These are phyloP conservation scores for Leccinum angustisporum DNA, from an alignment of 1,284 basidiomycete species.

Conservation along the genomic window DNA sequence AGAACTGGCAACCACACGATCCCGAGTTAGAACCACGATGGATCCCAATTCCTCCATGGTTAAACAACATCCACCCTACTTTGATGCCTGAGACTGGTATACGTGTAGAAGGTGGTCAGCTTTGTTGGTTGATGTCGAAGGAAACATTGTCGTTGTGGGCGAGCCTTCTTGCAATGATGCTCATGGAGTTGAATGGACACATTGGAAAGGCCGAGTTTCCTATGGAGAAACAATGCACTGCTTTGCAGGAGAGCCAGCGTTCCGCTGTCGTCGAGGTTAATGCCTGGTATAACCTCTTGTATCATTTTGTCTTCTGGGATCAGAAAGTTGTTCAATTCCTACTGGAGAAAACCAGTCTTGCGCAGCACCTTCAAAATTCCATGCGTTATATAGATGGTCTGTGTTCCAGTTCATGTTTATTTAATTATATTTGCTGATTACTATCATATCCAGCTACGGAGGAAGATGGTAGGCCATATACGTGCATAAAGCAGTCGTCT, in stretches of 20 bases:
- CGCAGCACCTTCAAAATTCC: background rate
- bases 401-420: too few species aligned
- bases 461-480: background rate
- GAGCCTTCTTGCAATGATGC: background rate
- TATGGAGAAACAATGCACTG: background rate
- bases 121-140: background rate
- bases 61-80: background rate
- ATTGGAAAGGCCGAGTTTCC: background rate
- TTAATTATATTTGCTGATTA: background rate
- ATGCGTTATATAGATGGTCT: background rate
- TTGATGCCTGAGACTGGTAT: background rate
- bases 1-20: background rate
- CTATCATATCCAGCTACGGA: background rate
- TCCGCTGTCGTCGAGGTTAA: background rate
- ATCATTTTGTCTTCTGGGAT: background rate
- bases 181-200: background rate
- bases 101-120: background rate
- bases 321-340: background rate
- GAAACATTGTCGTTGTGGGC: background rate
- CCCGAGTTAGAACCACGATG: background rate
- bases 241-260: background rate
- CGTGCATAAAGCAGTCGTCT: background rate
- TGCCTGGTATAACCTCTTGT: background rate
- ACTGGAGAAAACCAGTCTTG: background rate
- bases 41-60: background rate